A percentile compares a stretch with the other conserved stretches of the same genome.
Evolutionary conservation across 2,329 filamentous ascomycete species (phyloP).

Genomic region (Cladosporium sp.): DNA sequence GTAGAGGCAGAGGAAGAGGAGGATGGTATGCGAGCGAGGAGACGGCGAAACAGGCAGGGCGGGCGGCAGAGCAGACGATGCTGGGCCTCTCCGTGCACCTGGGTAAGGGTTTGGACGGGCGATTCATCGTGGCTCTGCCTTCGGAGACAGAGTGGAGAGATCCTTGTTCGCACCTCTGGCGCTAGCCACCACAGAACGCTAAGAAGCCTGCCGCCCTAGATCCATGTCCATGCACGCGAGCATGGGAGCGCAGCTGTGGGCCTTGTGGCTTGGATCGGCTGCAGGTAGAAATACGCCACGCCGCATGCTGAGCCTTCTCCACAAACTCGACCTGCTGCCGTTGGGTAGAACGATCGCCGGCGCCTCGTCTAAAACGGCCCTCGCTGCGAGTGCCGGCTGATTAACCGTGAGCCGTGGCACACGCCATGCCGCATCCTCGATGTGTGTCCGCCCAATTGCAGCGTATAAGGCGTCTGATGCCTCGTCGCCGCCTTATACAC

Average conservation of each 20-base stretch:
- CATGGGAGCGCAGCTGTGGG: neutral
- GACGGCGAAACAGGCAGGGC: constrained; percentile 18
- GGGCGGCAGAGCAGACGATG: constrained; percentile 9
- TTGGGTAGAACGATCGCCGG: neutral
- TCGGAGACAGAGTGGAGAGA: constrained; percentile 11
- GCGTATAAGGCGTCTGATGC: neutral
- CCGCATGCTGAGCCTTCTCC: neutral
- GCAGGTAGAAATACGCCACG: neutral
- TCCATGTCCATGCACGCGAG: neutral
- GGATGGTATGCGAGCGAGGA: constrained; percentile 17
- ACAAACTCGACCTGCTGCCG: neutral
- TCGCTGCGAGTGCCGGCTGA: neutral
- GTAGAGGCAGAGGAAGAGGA: constrained; percentile 10
- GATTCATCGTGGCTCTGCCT: constrained; percentile 13
- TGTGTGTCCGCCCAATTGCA: neutral
- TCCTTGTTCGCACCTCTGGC: neutral
- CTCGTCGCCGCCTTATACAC: neutral
- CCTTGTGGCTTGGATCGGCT: no score
- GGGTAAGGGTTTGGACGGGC: constrained; percentile 12
- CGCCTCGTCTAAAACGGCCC: neutral
- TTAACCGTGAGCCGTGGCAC: neutral
- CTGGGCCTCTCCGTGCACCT: constrained; percentile 5
- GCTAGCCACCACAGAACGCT: constrained; percentile 2
- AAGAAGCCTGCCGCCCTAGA: neutral
- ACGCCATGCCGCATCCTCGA: neutral